These are phyloP conservation scores for Penicillium tannophilum DNA, from an alignment of 495 filamentous ascomycete genomes.

Conservation along the genomic window DNA sequence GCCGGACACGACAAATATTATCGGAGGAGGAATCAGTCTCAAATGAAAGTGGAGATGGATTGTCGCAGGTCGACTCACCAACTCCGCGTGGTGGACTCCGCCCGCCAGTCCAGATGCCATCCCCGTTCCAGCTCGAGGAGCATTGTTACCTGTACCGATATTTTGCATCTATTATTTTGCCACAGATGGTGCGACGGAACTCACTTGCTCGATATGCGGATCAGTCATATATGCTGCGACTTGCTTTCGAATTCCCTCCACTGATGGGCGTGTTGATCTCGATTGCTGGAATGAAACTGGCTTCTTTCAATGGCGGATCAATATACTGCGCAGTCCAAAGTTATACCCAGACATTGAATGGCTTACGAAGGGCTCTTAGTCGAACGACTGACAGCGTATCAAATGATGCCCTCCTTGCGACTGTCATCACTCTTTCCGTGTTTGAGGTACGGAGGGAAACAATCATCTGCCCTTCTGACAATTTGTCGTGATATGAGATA, in stretches of 20 bases:
- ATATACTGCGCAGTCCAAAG: slow-evolving; percentile 10
- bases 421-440: slow-evolving; percentile 13
- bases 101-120: slow-evolving; percentile 13
- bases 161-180: slow-evolving; percentile 12
- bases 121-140: slow-evolving; percentile 13
- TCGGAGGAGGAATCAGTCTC: neutral
- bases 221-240: slow-evolving; percentile 15
- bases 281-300: slow-evolving; percentile 16
- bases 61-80: neutral
- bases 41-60: neutral
- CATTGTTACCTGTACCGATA: slow-evolving; percentile 17
- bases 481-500: neutral
- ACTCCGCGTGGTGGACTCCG: neutral
- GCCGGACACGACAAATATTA: neutral
- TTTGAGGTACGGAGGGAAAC: slow-evolving; percentile 13
- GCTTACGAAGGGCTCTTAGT: neutral
- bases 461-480: neutral
- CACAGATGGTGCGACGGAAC: slow-evolving; percentile 15
- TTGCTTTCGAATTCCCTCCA: slow-evolving; percentile 18
- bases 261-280: slow-evolving; percentile 21
- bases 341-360: slow-evolving; percentile 13
- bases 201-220: slow-evolving; percentile 13
- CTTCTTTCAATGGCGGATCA: slow-evolving; percentile 7
- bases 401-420: slow-evolving; percentile 17
- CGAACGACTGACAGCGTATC: neutral